Conservation (phyloP, 345 rosid genomes). For the Anacardium occidentale region DNA sequence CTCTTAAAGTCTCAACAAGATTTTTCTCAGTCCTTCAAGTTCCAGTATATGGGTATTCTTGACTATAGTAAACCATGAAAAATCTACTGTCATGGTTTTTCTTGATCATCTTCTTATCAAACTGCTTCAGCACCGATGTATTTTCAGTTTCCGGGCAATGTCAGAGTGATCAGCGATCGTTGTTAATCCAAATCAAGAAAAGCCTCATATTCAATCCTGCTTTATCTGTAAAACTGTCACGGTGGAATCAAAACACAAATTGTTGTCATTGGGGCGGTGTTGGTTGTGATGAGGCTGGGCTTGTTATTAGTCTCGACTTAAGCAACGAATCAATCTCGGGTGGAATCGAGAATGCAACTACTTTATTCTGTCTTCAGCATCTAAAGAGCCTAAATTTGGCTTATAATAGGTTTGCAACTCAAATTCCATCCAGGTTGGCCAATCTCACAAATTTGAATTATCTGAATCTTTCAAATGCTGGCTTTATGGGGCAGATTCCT, state of each 20-base stretch:
- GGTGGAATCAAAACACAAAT: slow-evolving; percentile 15
- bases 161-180: slow-evolving; percentile 6
- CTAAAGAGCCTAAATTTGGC: slow-evolving; percentile 26
- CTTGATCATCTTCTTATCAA: background rate
- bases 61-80: background rate
- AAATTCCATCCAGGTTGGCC: slow-evolving; percentile 12
- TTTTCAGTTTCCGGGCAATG: slow-evolving; percentile 22
- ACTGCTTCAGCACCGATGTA: background rate
- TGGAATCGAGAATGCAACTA: slow-evolving; percentile 18
- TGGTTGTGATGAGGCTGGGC: slow-evolving; percentile 14
- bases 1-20: slow-evolving; percentile 7
- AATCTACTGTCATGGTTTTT: slow-evolving; percentile 10
- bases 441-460: slow-evolving; percentile 10
- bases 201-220: background rate
- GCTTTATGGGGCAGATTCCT: slow-evolving; percentile 41
- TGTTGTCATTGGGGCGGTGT: slow-evolving; percentile 28
- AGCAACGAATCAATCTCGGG: slow-evolving; percentile 25
- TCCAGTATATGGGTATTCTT: background rate
- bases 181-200: slow-evolving; percentile 8
- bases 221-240: background rate
- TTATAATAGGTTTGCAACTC: slow-evolving; percentile 7
- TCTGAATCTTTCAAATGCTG: slow-evolving; percentile 44
- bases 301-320: slow-evolving; percentile 26
- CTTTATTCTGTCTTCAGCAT: slow-evolving; percentile 25
- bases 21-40: too few relatives aligned